Evolutionary conservation across 106 monocot genomes (phyloP), one percentile per base, ranked within the genome.

Genomic region (Acorus gramineus): DNA sequence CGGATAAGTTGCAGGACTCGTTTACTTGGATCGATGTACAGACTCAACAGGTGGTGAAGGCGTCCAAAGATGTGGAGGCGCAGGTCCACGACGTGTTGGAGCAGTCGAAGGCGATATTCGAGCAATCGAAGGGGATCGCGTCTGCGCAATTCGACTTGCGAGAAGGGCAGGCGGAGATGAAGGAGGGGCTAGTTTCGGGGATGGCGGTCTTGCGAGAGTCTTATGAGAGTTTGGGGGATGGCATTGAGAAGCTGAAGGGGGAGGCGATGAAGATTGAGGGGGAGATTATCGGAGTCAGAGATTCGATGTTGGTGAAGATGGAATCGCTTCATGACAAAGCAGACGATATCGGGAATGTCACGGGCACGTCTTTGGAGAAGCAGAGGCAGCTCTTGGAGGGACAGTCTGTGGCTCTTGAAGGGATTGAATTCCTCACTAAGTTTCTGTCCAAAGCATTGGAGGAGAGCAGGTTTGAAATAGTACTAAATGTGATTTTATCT

Each of bases 391-490:
- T 96, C 6, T 57, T 96, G 4, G 79, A 78, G 53, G 91, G 90
- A 11, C 95, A 96, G 66, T 55, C 57, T 0, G 57, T 42, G 7
- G 90, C 90, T 1, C 45, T 90, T 2, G 76, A 90, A 47, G 90
- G 85, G 7, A 80, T 91, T 8, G 78, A 96, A 14, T 77, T 63
- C 46, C 85, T 96, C 11, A 77, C 66, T 1, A 80, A 74, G 10
- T 90, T 79, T 47, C 96, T 91, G 54, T 85, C 90, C 13, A 76
- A 85, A 71, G 96, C 91, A 59, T 77, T 96, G 4, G 74, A 83
- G 65, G 96, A 96, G 68, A 96, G 83, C 85, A 71, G 91, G 96
- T 88, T 28, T 28, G 28, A 28, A 28, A 28, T 28, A 28, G 28
- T 28, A 28, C 28, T 28, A 28, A 28, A 28, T 28, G 28, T 28